These are phyloP conservation scores for Globisporangium ultimum DNA, from an alignment of 352 stramenopile species.

Conservation along the genomic window DNA sequence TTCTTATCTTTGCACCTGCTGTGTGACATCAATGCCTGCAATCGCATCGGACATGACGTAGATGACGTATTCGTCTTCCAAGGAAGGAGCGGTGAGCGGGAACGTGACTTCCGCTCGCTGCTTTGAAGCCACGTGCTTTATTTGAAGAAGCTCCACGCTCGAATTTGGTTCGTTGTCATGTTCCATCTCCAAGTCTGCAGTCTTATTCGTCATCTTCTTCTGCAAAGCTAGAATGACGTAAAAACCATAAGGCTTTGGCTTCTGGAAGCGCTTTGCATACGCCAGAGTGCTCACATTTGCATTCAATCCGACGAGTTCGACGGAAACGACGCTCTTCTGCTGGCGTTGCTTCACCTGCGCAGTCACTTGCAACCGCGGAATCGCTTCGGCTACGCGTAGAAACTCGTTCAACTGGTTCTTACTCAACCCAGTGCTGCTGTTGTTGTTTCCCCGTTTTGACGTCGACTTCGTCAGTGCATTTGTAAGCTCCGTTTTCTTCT, in stretches of 20 bases:
- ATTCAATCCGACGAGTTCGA: slow-evolving; percentile 38
- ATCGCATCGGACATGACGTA: slow-evolving; percentile 59
- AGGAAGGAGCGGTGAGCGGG: slow-evolving; percentile 9
- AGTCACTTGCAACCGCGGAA: slow-evolving; percentile 39
- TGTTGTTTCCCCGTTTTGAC: slow-evolving; percentile 10
- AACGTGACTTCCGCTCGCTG: slow-evolving; percentile 33
- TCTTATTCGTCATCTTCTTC: slow-evolving; percentile 4
- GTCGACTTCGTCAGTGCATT: slow-evolving; percentile 29
- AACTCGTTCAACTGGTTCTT: slow-evolving; percentile 44
- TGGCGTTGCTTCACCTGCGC: slow-evolving; percentile 21
- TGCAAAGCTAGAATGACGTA: slow-evolving; percentile 54
- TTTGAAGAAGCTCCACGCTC: slow-evolving; percentile 32
- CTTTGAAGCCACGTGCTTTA: slow-evolving; percentile 65
- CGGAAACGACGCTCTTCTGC: slow-evolving; percentile 21
- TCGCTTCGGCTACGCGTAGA: slow-evolving; percentile 30
- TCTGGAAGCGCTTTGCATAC: slow-evolving; percentile 45
- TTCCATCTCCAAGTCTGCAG: background rate
- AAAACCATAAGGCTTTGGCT: slow-evolving; percentile 68
- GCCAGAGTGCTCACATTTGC: slow-evolving; percentile 25
- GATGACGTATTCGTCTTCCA: slow-evolving; percentile 13
- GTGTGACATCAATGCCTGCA: slow-evolving; percentile 30
- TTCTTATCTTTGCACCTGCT: too few species aligned
- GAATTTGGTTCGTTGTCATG: background rate
- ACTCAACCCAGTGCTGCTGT: slow-evolving; percentile 12
- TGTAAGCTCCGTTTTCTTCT: slow-evolving; percentile 30